Conservation (phyloP, 106 monocot genomes). For the Phalaenopsis aphrodite region DNA sequence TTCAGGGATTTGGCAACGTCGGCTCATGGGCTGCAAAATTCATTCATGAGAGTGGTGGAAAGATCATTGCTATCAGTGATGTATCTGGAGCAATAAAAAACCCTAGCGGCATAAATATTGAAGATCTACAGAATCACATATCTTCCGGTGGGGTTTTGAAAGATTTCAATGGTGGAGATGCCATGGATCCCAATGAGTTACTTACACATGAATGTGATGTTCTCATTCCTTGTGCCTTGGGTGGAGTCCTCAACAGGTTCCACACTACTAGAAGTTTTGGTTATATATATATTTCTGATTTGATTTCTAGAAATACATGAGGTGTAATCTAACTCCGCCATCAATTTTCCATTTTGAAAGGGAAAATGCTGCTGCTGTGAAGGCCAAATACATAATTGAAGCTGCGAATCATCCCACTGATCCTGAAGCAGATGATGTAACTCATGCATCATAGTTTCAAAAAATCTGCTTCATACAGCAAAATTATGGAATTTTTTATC, state of each 20-base stretch:
- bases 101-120: constrained; percentile 61
- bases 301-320: not conserved
- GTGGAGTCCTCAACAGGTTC: constrained; percentile 79
- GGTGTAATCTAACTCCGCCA: not conserved
- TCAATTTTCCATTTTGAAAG: constrained; percentile 14
- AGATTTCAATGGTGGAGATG: constrained; percentile 49
- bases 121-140: constrained; percentile 43
- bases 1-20: constrained; percentile 90
- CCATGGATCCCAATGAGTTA: constrained; percentile 44
- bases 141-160: constrained; percentile 52
- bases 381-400: constrained; percentile 79
- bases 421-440: constrained; percentile 89
- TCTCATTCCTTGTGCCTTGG: constrained; percentile 78
- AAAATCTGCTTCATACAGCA: not conserved
- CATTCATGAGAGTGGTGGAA: constrained; percentile 80
- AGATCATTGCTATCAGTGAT: constrained; percentile 63
- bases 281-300: not conserved
- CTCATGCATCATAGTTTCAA: not conserved
- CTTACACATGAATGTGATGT: constrained; percentile 86
- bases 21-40: constrained; percentile 86
- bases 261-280: not conserved
- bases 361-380: constrained; percentile 83
- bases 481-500: not conserved
- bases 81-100: constrained; percentile 61
- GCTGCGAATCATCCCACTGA: constrained; percentile 90